phyloP scores from a whole-genome alignment of 768 basidiomycete genomes.

The Crepidotus variabilis region DNA sequence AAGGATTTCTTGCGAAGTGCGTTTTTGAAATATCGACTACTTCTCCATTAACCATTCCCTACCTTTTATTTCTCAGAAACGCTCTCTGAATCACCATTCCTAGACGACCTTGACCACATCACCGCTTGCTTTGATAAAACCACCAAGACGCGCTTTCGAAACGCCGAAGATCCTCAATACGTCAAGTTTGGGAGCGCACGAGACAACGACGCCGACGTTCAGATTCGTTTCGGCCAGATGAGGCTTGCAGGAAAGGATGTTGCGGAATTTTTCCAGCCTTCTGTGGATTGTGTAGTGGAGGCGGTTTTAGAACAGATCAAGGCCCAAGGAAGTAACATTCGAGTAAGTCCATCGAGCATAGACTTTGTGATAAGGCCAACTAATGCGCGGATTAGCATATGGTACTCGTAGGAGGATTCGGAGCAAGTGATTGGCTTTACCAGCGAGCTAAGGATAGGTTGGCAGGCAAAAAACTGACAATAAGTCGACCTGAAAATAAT shows the following conservation, averaged over 20 bases:
- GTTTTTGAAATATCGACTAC: background rate
- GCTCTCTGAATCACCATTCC: slow-evolving; percentile 10
- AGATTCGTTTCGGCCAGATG: slow-evolving; percentile 18
- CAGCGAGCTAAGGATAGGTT: slow-evolving; percentile 10
- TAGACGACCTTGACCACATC: slow-evolving; percentile 15
- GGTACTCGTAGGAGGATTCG: slow-evolving; percentile 23
- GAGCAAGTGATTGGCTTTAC: slow-evolving; percentile 19
- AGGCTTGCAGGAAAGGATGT: slow-evolving; percentile 15
- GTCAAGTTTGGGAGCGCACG: slow-evolving; percentile 17
- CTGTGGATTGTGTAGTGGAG: slow-evolving; percentile 15
- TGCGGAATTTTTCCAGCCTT: slow-evolving; percentile 18
- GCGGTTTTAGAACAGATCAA: slow-evolving; percentile 12
- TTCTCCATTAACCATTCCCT: background rate
- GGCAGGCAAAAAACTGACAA: slow-evolving; percentile 12
- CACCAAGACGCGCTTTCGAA: slow-evolving; percentile 17
- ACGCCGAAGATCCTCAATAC: slow-evolving; percentile 15
- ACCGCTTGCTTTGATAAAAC: slow-evolving; percentile 18
- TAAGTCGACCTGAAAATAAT: slow-evolving; percentile 18
- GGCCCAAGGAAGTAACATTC: slow-evolving; percentile 10
- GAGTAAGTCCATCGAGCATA: slow-evolving; percentile 3
- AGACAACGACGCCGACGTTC: slow-evolving; percentile 14
- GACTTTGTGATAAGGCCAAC: background rate
- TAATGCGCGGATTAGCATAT: slow-evolving; percentile 10
- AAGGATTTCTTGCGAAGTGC: slow-evolving; percentile 1
- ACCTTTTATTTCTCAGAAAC: slow-evolving; percentile 1